A percentile compares a stretch with the other conserved stretches of the same genome.
These are phyloP conservation scores for Phytophthora hybrid DNA, from an alignment of 352 stramenopile species.

Conservation along the genomic window DNA sequence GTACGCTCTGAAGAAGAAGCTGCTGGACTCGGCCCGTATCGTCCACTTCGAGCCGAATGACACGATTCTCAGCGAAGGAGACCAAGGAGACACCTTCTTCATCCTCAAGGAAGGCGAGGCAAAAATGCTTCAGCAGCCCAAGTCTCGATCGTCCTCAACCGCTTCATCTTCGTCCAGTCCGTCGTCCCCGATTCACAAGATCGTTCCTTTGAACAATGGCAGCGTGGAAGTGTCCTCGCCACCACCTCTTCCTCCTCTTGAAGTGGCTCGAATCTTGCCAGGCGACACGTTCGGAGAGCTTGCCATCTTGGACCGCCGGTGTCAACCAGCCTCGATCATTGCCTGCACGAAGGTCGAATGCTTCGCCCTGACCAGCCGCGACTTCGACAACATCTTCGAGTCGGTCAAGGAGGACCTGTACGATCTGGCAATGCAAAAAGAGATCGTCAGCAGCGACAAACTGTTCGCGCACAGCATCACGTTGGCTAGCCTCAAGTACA, in stretches of 20 bases:
- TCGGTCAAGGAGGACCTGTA: conserved; percentile 46
- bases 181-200: conserved; percentile 29
- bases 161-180: conserved; percentile 12
- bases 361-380: conserved; percentile 66
- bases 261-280: conserved; percentile 52
- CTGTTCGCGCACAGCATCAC: conserved; percentile 61
- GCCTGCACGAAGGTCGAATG: conserved; percentile 69
- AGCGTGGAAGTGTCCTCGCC: neutral
- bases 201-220: conserved; percentile 8
- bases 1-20: conserved; percentile 48
- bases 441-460: conserved; percentile 47
- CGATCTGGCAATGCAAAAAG: conserved; percentile 41
- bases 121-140: conserved; percentile 47
- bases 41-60: conserved; percentile 55
- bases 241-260: conserved; percentile 16
- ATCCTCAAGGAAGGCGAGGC: conserved; percentile 68
- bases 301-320: conserved; percentile 55
- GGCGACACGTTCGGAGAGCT: conserved; percentile 79
- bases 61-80: conserved; percentile 56
- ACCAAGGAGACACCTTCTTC: conserved; percentile 63
- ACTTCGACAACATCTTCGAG: conserved; percentile 71
- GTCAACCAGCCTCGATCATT: conserved; percentile 73
- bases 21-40: conserved; percentile 50
- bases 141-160: conserved; percentile 31
- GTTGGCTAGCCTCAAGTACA: conserved; percentile 63